Percentiles rank a stretch among this genome's conserved stretches.
phyloP scores from a whole-genome alignment of 164 flowering plant species.

The Stephania cephalantha region DNA sequence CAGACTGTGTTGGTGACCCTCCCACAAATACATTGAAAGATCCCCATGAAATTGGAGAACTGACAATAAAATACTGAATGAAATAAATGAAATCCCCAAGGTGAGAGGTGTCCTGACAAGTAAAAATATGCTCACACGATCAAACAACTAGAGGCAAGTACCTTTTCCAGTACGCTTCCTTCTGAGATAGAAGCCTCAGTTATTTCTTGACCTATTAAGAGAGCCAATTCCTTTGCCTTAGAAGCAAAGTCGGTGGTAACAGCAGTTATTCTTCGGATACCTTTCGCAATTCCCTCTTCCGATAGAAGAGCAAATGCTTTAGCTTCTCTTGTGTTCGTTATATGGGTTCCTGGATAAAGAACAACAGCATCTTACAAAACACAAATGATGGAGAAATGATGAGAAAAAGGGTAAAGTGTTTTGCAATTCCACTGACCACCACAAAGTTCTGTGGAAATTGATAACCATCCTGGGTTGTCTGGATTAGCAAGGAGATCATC shows the following conservation, averaged over 20 bases:
- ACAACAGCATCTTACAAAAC: conserved; percentile 9
- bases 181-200: conserved; percentile 52
- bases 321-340: conserved; percentile 90
- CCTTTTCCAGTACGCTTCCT: conserved; percentile 71
- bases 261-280: conserved; percentile 86
- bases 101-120: neutral
- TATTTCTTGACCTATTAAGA: conserved; percentile 63
- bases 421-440: conserved; percentile 53
- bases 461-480: conserved; percentile 66
- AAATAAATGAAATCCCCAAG: neutral
- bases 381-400: neutral
- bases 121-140: neutral
- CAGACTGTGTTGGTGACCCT: neutral
- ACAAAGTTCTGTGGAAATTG: conserved; percentile 84
- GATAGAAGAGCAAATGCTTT: conserved; percentile 84
- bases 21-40: neutral
- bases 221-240: conserved; percentile 59
- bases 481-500: conserved; percentile 86
- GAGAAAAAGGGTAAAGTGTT: neutral
- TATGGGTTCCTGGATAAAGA: conserved; percentile 71
- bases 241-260: conserved; percentile 76
- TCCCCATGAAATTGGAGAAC: neutral
- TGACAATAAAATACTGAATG: neutral
- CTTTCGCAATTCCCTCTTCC: conserved; percentile 96
- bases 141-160: conserved; percentile 15